These are phyloP conservation scores for Taxillus chinensis DNA, from an alignment of 164 flowering plant species.

Conservation along the genomic window DNA sequence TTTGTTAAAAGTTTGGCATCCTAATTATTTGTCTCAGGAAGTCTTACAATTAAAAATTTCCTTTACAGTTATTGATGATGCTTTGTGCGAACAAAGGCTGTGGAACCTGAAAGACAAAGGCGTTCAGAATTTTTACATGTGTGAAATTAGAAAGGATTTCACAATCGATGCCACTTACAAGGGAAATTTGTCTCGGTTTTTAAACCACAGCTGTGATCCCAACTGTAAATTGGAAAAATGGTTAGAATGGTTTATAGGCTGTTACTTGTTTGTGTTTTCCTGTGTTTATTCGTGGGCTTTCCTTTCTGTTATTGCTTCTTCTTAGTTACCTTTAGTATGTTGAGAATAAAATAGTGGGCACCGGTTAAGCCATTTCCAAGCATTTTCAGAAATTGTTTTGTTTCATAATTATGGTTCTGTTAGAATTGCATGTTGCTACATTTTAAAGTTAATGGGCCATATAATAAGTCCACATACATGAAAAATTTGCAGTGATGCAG, in stretches of 20 bases:
- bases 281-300: not conserved
- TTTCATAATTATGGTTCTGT: no score
- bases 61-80: constrained; percentile 77
- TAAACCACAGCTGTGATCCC: constrained; percentile 91
- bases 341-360: no score
- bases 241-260: constrained; percentile 26
- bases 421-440: no score
- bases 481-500: not conserved
- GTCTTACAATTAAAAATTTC: not conserved
- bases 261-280: not conserved
- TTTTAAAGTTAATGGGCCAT: no score
- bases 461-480: no score
- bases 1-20: no score
- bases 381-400: no score
- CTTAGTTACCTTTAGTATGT: no score
- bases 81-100: constrained; percentile 75
- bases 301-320: not conserved
- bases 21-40: no score
- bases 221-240: constrained; percentile 89
- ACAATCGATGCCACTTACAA: constrained; percentile 94
- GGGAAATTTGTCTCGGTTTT: constrained; percentile 74
- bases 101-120: constrained; percentile 87
- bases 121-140: constrained; percentile 77
- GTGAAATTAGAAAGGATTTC: constrained; percentile 80
- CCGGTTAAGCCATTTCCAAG: no score